phyloP scores from a whole-genome alignment of 2,329 filamentous ascomycete genomes.

The Botrytis fabae region DNA sequence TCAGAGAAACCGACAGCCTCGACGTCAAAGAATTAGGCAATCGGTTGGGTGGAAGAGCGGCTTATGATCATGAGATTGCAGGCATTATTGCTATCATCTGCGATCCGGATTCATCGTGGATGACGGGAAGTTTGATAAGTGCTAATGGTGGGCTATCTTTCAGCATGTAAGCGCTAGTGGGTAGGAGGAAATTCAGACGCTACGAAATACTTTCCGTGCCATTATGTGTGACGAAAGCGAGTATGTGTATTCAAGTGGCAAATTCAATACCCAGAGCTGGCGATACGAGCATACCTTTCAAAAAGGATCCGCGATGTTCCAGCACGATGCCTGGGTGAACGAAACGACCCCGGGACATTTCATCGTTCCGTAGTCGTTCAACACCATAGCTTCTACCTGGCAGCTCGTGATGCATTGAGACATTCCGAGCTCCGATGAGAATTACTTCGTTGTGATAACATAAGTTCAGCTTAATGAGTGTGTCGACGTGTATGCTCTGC shows the following conservation, averaged over 20 bases:
- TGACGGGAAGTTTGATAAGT: constrained; percentile 14
- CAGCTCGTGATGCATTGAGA: background rate
- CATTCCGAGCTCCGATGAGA: background rate
- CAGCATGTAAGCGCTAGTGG: background rate
- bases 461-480: background rate
- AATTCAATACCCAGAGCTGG: background rate
- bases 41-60: constrained; percentile 30
- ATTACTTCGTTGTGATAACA: background rate
- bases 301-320: background rate
- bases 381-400: background rate
- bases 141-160: constrained; percentile 15
- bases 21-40: constrained; percentile 21
- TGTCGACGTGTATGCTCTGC: background rate
- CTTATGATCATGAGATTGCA: constrained; percentile 24
- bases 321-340: background rate
- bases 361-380: background rate
- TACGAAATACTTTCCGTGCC: background rate
- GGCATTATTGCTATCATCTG: constrained; percentile 22
- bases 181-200: background rate
- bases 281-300: background rate
- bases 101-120: constrained; percentile 21
- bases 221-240: background rate
- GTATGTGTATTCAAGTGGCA: background rate
- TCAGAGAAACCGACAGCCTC: constrained; percentile 18
- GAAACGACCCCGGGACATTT: too few relatives aligned